Evolutionary conservation across 345 rosid species (phyloP), one percentile per base, ranked within the genome.

Genomic region (Hypericum androsaemum): DNA sequence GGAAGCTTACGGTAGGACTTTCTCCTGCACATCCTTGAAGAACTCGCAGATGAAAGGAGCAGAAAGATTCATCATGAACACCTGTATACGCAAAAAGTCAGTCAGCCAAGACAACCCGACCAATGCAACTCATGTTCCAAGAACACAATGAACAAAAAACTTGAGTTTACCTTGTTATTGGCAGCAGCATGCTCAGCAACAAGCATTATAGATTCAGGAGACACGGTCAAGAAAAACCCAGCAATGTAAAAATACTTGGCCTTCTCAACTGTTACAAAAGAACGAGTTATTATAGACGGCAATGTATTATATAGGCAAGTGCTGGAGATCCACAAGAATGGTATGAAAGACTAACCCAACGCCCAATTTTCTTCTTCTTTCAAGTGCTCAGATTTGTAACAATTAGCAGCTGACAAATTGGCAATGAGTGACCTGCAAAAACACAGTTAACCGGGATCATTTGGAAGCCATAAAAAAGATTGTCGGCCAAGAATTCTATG

Each of bases 41-140:
- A 92, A 92, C 71, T 92, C 98, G 17, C 98, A 92, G 67, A 92
- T 83, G 70, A 83, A 92, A 47, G 97, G 90, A 69, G 97, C 98
- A 70, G 98, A 78, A 56, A 88, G 98, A 74, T 92, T 92, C 94
- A 81, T 92, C 49, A 65, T 40, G 70, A 92, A 92, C 50, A 80
- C 64, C 98, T 92, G 74, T 47, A 64, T 2, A 61, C 45, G 63
- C 15, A 59, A 46, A 10, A 22, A 4, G 32, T 22, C 4, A 22
- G 32, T 22, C 32, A 22, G 32, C 32, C 32, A 22, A 22, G 32
- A 22, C 32, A 4, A 22, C 32, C 32, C 46, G 12, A 42, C 16
- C 47, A 17, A 61, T 45, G 28, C 46, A 6, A 61, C n/a, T 41
- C 50, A 39, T 12, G 6, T 16, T 15, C 37, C 7, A 28, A 3